Percentiles rank a stretch among this genome's conserved stretches.
These are phyloP conservation scores for Takashimella koratensis DNA, from an alignment of 1,284 basidiomycete genomes.

Conservation along the genomic window DNA sequence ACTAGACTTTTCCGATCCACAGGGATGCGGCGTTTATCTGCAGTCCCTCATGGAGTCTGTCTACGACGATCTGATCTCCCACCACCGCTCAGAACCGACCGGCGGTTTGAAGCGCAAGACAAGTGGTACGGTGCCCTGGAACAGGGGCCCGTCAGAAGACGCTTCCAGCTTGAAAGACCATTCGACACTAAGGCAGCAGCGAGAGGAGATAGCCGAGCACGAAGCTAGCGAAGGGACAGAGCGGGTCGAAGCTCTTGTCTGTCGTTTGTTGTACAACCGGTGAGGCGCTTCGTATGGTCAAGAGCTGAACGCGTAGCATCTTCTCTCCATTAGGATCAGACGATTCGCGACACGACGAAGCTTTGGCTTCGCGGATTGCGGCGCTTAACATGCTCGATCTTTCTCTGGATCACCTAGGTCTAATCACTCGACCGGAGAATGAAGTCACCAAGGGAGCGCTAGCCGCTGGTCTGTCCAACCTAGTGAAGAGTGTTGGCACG, in stretches of 20 bases:
- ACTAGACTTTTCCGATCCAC: conserved; percentile 39
- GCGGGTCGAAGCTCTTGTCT: conserved; percentile 65
- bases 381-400: conserved; percentile 87
- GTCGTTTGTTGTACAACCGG: conserved; percentile 69
- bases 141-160: conserved; percentile 23
- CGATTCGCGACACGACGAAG: conserved; percentile 80
- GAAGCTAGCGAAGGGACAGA: conserved; percentile 57
- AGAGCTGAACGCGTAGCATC: conserved; percentile 49
- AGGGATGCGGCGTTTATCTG: conserved; percentile 56
- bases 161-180: conserved; percentile 45
- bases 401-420: conserved; percentile 76
- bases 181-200: conserved; percentile 43
- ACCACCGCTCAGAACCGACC: conserved; percentile 30
- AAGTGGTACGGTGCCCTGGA: conserved; percentile 23
- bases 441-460: conserved; percentile 50
- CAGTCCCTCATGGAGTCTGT: conserved; percentile 70
- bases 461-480: conserved; percentile 57
- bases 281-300: conserved; percentile 30
- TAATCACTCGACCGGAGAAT: conserved; percentile 57
- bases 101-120: conserved; percentile 31
- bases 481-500: conserved; percentile 70
- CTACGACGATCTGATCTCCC: conserved; percentile 55
- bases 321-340: conserved; percentile 67
- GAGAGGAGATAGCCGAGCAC: conserved; percentile 48
- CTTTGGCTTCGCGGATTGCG: conserved; percentile 78